Base-by-base conservation (phyloP, 306 rosid species). In the Sophora flavescens region DNA sequence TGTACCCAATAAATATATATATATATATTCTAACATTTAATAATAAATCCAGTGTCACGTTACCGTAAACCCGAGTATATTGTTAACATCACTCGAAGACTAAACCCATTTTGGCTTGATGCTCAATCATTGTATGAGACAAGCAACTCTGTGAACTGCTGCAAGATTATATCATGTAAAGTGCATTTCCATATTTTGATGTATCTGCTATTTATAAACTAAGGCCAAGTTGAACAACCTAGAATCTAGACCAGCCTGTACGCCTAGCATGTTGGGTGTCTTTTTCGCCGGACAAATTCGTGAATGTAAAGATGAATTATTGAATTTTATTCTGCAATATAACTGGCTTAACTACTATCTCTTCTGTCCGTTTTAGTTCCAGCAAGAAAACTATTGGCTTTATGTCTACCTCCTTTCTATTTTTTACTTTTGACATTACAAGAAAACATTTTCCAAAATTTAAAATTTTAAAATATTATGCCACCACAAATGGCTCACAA, bases 241-340 rank as follows among this genome's bases (percentile, higher is more conserved):
- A 68, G 63, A 28, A 72, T 59, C 72, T 11, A 47, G 26, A 74
- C 70, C 78, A 83, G 62, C 80, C 77, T 73, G 68, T 70, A 58
- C 57, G 72, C 36, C 39, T 2, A 76, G 30, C 56, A 8, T 3
- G 41, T 56, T 57, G 26, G 45, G 11, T 47, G 69, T 60, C 76
- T 18, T 78, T 66, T 70, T 45, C 5, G n/a, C 16, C 12, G 28
- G 53, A 35, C 36, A 57, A 60, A 41, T 36, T 47, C 57, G 14
- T 60, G 39, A 66, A 77, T 26, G 30, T 6, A 73, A 16, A n/a
- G n/a, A 59, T 6, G 2, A 44, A 5, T 28, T 15, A 60, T 48
- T 6, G 3, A 44, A 8, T 28, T 28, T 68, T 59, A 33, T 35
- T 61, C 50, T 5, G 17, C 28, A 35, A 7, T 36, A 41, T 63